Base-by-base conservation (phyloP, 768 basidiomycete genomes). In the Mrakia gelida region DNA sequence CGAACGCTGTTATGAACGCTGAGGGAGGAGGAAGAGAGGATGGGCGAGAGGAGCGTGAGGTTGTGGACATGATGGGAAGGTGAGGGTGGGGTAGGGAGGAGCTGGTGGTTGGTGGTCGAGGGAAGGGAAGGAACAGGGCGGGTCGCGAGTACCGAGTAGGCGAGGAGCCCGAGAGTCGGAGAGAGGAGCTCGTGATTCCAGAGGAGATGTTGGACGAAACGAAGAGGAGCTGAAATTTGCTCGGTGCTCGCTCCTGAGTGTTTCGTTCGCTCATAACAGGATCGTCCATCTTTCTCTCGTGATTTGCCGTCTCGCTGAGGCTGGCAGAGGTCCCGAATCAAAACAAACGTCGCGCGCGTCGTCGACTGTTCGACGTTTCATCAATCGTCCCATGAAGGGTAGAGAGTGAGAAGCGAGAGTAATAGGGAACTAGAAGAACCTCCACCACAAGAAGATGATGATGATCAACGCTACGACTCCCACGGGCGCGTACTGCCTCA, bases 401-500 rank as follows among this genome's bases (percentile, higher is more conserved):
- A 30, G 28, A 18, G 28, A 65, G 28, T 8, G 34, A 38, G 30
- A 38, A 23, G 32, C 13, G 13, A 18, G 30, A 23, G 28, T 34
- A 28, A 5, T 41, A 15, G 38, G 23, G 38, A 41, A 16, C 13
- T 21, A 15, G 38, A 86, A 86, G 82, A 86, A 86, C 71, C 84
- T 82, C 84, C 86, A 87, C 83, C 85, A 87, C 9, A 98, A 86
- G 79, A 85, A 83, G 74, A 97, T 82, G 62, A 78, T 26, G 81
- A 99, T 87, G 80, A 98, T 86, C 4, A 82, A 62, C 28, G 87
- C 89, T 63, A 95, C 88, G 28, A 91, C 94, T 67, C 89, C 95
- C 75, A 98, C 85, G 2, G 97, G 97, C 56, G 95, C 97, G 85
- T 95, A 99, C 83, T 98, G 94, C 79, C 97, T 90, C 80, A 98